A percentile compares a stretch with the other conserved stretches of the same genome.
These are phyloP conservation scores for Elongisporangium undulatum DNA, from an alignment of 352 stramenopile genomes.

Conservation along the genomic window DNA sequence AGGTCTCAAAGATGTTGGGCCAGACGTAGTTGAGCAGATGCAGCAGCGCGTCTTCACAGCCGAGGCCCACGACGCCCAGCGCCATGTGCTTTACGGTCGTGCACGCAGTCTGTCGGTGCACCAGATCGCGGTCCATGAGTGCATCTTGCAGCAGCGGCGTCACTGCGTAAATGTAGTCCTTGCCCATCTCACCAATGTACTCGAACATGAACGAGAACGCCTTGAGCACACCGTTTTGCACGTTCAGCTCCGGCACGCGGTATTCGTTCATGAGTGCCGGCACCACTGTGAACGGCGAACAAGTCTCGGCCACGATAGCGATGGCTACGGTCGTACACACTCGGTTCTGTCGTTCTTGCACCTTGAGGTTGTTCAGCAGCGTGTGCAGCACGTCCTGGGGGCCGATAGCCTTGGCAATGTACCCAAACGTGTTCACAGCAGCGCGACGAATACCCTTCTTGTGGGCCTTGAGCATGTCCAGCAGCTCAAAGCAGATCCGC, in stretches of 20 bases:
- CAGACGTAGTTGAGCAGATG: conserved; percentile 99
- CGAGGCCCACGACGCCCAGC: conserved; percentile 94
- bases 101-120: conserved; percentile 98
- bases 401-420: conserved; percentile 99
- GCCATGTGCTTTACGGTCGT: conserved; percentile 98
- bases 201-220: conserved; percentile 99
- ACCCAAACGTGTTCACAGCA: conserved; percentile 99
- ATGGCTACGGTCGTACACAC: conserved; percentile 99
- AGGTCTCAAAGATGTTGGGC: conserved; percentile 99
- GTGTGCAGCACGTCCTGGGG: conserved; percentile 99
- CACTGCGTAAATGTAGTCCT: conserved; percentile 99
- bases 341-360: conserved; percentile 98
- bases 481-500: conserved; percentile 99
- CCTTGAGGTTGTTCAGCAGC: conserved; percentile 99
- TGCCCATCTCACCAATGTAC: conserved; percentile 99
- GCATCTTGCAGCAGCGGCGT: conserved; percentile 97
- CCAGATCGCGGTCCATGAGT: conserved; percentile 98
- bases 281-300: conserved; percentile 98
- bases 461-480: conserved; percentile 99
- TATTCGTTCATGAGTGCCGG: conserved; percentile 99
- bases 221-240: conserved; percentile 99
- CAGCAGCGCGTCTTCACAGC: conserved; percentile 97
- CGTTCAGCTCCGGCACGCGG: conserved; percentile 98
- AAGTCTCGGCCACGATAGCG: conserved; percentile 99
- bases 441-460: conserved; percentile 98